Conservation (phyloP, 192 early-diverging fungal genomes). For the Chytriomyces sp. region DNA sequence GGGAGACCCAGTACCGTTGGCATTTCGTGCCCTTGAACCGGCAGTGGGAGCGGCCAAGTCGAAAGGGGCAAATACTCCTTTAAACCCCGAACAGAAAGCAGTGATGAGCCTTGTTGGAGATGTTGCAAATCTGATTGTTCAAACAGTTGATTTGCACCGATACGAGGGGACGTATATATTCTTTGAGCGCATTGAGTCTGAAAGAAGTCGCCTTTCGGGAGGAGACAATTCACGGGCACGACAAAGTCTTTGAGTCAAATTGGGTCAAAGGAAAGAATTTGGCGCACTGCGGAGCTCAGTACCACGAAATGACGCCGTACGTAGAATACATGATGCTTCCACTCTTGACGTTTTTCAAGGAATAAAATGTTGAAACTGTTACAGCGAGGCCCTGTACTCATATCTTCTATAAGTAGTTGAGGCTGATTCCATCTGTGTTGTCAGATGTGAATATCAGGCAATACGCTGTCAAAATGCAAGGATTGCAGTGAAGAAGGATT, state of each 20-base stretch:
- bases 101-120: background rate
- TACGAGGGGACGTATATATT: slow-evolving; percentile 13
- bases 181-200: slow-evolving; percentile 6
- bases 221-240: background rate
- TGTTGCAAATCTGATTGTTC: background rate
- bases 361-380: no score
- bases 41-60: background rate
- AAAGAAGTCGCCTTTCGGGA: background rate
- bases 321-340: no score
- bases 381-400: no score
- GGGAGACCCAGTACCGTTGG: slow-evolving; percentile 18
- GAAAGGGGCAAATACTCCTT: no score
- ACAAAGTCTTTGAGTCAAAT: background rate
- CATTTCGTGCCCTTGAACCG: no score
- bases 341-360: no score
- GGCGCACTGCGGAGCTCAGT: background rate
- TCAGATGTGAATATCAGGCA: no score
- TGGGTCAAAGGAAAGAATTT: background rate
- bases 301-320: background rate
- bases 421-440: no score
- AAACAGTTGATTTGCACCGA: background rate
- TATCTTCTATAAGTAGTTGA: no score
- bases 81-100: background rate
- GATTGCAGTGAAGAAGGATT: no score
- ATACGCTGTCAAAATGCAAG: no score